Percentiles rank a stretch among this genome's conserved stretches.
Evolutionary conservation across 140 eudicot genomes (phyloP).

Genomic region (Erigeron philadelphicus): DNA sequence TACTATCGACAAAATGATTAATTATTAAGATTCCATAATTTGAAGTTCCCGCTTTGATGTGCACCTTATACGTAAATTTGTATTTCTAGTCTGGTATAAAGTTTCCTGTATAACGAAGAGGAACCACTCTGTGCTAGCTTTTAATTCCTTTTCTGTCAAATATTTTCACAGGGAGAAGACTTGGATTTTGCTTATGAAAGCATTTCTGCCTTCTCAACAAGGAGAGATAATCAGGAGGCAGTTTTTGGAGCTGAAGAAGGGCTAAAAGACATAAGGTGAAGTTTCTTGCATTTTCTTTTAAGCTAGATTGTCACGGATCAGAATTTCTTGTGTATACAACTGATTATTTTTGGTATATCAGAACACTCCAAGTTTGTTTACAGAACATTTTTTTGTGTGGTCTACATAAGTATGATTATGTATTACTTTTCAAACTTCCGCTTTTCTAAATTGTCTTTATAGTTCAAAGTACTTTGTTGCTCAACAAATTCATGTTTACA

Average conservation of each 20-base stretch:
- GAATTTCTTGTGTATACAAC: neutral
- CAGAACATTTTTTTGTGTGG: neutral
- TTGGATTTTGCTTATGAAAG: slow-evolving; percentile 95
- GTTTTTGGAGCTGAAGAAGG: slow-evolving; percentile 99
- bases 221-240: slow-evolving; percentile 95
- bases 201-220: slow-evolving; percentile 88
- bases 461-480: neutral
- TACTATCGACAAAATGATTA: neutral
- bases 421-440: neutral
- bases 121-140: neutral
- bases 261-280: slow-evolving; percentile 78
- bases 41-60: neutral
- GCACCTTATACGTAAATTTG: neutral
- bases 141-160: neutral
- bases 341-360: neutral
- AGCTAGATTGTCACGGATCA: neutral
- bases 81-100: neutral
- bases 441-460: neutral
- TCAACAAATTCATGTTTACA: neutral
- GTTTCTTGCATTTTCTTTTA: neutral
- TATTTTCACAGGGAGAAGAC: slow-evolving; percentile 75
- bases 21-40: neutral
- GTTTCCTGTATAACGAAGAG: neutral
- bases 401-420: neutral
- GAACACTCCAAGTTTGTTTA: neutral